Evolutionary conservation across 2,329 filamentous ascomycete species (phyloP).

Genomic region (Beauveria sp.): DNA sequence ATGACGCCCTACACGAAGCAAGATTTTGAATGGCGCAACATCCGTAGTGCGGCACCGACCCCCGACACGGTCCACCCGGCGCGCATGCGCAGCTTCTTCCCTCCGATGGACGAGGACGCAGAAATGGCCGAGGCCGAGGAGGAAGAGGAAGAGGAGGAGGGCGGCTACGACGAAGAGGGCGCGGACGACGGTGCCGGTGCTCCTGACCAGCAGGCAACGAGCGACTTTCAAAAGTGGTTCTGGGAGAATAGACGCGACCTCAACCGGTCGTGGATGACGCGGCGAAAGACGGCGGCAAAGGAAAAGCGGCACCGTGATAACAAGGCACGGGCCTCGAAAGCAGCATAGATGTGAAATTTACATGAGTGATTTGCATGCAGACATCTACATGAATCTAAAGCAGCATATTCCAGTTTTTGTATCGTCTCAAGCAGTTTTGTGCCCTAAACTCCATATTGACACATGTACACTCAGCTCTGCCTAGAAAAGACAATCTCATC

Average conservation of each 20-base stretch:
- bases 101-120: slow-evolving; percentile 37
- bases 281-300: slow-evolving; percentile 55
- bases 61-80: slow-evolving; percentile 81
- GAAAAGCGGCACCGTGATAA: slow-evolving; percentile 61
- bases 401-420: not conserved
- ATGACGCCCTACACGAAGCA: slow-evolving; percentile 77
- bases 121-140: slow-evolving; percentile 21
- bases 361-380: not conserved
- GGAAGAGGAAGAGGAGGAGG: slow-evolving; percentile 16
- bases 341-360: slow-evolving; percentile 20
- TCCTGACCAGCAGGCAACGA: slow-evolving; percentile 23
- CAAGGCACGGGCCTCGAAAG: slow-evolving; percentile 41
- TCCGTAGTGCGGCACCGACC: slow-evolving; percentile 88
- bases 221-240: slow-evolving; percentile 60
- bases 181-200: not conserved
- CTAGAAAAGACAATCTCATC: not conserved
- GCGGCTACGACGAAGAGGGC: slow-evolving; percentile 10
- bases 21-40: slow-evolving; percentile 65
- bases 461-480: not conserved
- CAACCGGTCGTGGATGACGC: slow-evolving; percentile 58
- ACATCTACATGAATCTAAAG: not conserved
- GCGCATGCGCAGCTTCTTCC: slow-evolving; percentile 50
- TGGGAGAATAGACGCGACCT: slow-evolving; percentile 59
- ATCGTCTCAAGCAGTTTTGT: not conserved
- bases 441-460: no score